phyloP scores from a whole-genome alignment of 768 basidiomycete species.

The Mycena belliarum region DNA sequence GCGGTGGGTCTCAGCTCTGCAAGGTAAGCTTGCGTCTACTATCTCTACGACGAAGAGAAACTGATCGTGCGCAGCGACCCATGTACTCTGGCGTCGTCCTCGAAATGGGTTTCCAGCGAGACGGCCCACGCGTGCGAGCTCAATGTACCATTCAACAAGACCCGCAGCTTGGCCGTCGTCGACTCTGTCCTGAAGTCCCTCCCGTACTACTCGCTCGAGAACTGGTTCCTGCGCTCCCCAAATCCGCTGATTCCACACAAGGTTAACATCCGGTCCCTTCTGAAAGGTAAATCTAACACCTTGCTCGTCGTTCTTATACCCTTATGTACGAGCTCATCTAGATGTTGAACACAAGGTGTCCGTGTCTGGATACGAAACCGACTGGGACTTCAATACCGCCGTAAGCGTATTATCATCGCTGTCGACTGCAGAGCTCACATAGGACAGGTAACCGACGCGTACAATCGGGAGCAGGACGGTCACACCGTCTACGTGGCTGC shows the following conservation, averaged over 20 bases:
- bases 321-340: no score
- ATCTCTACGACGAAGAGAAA: neutral
- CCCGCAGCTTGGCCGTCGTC: conserved; percentile 10
- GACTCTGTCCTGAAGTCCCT: conserved; percentile 18
- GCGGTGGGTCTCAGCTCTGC: neutral
- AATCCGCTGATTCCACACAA: conserved; percentile 24
- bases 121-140: conserved; percentile 22
- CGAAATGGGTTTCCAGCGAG: conserved; percentile 17
- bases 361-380: neutral
- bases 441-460: conserved; percentile 18
- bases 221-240: conserved; percentile 18
- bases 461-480: conserved; percentile 20
- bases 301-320: neutral
- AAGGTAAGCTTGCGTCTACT: neutral
- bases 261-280: conserved; percentile 24
- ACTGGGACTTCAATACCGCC: conserved; percentile 23
- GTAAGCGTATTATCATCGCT: neutral
- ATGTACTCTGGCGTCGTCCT: conserved; percentile 13
- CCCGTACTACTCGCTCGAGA: conserved; percentile 21
- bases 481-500: conserved; percentile 18
- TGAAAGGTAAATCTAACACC: conserved; percentile 1
- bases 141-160: conserved; percentile 14
- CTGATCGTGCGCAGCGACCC: conserved; percentile 3
- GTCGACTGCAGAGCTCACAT: no score
- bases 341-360: conserved; percentile 3